Base-by-base conservation (phyloP, 352 stramenopile genomes). In the Pythium apleroticum region DNA sequence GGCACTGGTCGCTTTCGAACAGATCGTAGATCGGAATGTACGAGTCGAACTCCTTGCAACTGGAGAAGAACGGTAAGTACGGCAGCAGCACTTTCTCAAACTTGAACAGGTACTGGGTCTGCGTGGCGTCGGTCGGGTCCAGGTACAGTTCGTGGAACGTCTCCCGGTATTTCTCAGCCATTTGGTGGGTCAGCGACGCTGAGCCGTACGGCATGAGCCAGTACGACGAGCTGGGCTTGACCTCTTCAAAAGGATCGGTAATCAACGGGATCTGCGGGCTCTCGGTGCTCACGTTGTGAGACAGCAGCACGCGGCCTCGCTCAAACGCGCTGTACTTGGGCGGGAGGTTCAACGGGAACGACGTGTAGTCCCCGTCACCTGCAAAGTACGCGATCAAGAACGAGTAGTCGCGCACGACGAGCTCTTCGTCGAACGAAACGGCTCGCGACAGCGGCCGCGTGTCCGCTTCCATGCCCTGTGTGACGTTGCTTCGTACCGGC, bases 1-100 rank as follows among this genome's bases (percentile, higher is more conserved):
- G 52, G 52, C 97, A 99, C 46, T 95, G 54, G n/a, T 91, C 79
- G 60, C 78, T 97, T 66, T 98, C 96, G 19, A 98, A 79, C 1
- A 98, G 60, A 53, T 96, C 81, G 52, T 96, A 98, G 0, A 98
- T 72, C 3, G 95, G 91, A 63, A 99, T 88, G 57, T 98, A 94
- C 65, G 90, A 98, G 80, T 99, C 97, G 64, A 98, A 99, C 53
- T 96, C 88, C 74, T 89, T 86, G 74, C 97, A 99, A 56, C 97
- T 98, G 7, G 93, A 98, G 52, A 98, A 90, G 65, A 98, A 99
- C 9, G 97, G 97, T 30, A 99, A 53, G 68, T 99, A 99, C 8
- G 97, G 89, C 0, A 99, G 72, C 56, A 98, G 30, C 20, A 95
- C 52, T 39, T 88, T 91, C 19, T 92, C 73, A 53, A 95, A 93